Conservation (phyloP, 2,329 filamentous ascomycete genomes). For the Aureobasidium sp. region DNA sequence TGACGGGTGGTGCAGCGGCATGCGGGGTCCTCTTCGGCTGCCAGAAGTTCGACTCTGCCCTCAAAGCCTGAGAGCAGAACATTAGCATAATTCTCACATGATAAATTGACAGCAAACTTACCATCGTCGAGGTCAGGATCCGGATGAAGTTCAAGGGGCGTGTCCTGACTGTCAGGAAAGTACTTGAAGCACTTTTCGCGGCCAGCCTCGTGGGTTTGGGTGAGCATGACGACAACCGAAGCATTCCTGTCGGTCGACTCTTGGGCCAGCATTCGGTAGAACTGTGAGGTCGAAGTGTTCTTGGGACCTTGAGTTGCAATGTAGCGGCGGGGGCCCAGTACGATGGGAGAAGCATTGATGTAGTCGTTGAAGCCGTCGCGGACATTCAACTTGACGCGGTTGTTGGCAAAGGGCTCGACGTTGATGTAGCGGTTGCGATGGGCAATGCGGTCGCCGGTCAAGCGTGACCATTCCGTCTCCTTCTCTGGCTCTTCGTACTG, state of each 20-base stretch:
- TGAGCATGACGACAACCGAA: constrained; percentile 90
- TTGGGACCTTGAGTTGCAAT: constrained; percentile 91
- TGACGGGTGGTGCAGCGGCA: constrained; percentile 66
- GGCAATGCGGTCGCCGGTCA: constrained; percentile 50
- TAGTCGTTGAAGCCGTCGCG: constrained; percentile 55
- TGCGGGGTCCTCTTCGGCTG: constrained; percentile 47
- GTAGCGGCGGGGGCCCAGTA: constrained; percentile 51
- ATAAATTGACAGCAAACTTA: neutral
- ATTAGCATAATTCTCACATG: neutral
- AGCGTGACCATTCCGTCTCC: constrained; percentile 51
- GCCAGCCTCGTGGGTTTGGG: constrained; percentile 71
- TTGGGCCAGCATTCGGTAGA: constrained; percentile 94
- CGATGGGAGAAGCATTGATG: constrained; percentile 46
- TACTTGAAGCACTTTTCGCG: constrained; percentile 85
- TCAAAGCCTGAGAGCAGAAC: constrained; percentile 42
- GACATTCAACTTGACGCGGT: constrained; percentile 74
- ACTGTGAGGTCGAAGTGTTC: constrained; percentile 64
- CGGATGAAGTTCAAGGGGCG: constrained; percentile 26
- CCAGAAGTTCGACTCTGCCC: constrained; percentile 59
- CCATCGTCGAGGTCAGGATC: constrained; percentile 24
- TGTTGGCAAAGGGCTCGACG: constrained; percentile 82
- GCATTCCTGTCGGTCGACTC: constrained; percentile 48
- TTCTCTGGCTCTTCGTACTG: constrained; percentile 29
- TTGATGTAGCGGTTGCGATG: constrained; percentile 79
- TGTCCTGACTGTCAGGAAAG: constrained; percentile 52